Conservation (phyloP, 75 land plant species). For the Sequoia sempervirens region DNA sequence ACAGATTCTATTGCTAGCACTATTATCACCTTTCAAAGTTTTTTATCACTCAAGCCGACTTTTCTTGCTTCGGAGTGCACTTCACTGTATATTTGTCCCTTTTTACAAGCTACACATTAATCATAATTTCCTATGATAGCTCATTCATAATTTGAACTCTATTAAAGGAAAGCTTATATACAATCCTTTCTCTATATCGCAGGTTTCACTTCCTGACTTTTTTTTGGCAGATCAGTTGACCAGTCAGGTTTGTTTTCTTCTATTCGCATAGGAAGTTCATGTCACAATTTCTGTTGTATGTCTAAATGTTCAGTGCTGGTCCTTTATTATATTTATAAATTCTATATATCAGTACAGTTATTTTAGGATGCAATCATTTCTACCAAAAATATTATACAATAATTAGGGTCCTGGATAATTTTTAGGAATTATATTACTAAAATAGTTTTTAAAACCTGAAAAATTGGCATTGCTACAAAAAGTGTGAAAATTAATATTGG, state of each 20-base stretch:
- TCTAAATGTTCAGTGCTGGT: slow-evolving; percentile 5
- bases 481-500: no score
- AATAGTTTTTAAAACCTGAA: neutral
- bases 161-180: slow-evolving; percentile 53
- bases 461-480: neutral
- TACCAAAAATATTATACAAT: neutral
- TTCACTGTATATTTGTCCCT: slow-evolving; percentile 38
- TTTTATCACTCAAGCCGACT: slow-evolving; percentile 43
- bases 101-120: slow-evolving; percentile 47
- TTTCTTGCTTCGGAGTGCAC: slow-evolving; percentile 33
- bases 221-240: slow-evolving; percentile 97
- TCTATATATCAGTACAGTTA: neutral
- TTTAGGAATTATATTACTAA: no score
- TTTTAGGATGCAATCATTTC: neutral
- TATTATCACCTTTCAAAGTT: slow-evolving; percentile 42
- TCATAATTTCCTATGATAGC: neutral
- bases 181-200: slow-evolving; percentile 36
- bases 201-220: slow-evolving; percentile 90
- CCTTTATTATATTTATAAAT: no score
- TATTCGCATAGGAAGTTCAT: neutral
- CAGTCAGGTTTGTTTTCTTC: slow-evolving; percentile 66
- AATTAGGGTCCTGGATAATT: no score
- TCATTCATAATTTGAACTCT: slow-evolving; percentile 49
- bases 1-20: slow-evolving; percentile 30
- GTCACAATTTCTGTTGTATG: neutral